Evolutionary conservation across 192 early-diverging fungal species (phyloP).

Genomic region (Backusella australiensis): DNA sequence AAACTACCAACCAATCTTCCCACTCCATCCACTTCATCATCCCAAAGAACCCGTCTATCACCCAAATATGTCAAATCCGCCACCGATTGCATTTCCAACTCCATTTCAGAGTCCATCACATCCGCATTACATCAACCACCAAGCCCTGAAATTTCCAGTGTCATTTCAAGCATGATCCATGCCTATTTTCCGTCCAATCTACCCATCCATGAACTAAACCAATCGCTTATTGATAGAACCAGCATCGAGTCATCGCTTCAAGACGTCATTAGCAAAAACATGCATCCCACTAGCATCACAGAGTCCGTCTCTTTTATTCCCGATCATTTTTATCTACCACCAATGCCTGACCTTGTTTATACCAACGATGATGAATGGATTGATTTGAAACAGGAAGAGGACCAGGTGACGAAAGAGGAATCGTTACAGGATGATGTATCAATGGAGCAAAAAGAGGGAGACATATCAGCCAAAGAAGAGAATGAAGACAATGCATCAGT

Average conservation of each 20-base stretch:
- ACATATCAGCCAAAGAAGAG: not conserved
- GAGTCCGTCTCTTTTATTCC: not conserved
- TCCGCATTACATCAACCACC: not conserved
- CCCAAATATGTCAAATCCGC: not conserved
- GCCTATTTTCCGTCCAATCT: not conserved
- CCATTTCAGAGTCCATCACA: not conserved
- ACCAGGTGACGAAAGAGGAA: no score
- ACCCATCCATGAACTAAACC: not conserved
- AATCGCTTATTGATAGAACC: not conserved
- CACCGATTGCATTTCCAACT: not conserved
- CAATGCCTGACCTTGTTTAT: not conserved
- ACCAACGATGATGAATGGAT: not conserved
- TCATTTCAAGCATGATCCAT: not conserved
- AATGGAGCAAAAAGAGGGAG: not conserved
- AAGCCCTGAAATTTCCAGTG: not conserved
- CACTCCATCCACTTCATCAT: not conserved
- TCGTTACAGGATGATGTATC: not conserved
- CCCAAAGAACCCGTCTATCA: not conserved
- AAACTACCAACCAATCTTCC: not conserved
- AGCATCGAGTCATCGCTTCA: not conserved
- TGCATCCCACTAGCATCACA: not conserved
- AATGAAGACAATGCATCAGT: no score
- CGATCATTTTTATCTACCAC: not conserved
- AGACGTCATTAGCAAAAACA: not conserved
- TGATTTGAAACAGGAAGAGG: not conserved